phyloP scores from a whole-genome alignment of 257 asterid genomes.

The Primulina huaijiensis region DNA sequence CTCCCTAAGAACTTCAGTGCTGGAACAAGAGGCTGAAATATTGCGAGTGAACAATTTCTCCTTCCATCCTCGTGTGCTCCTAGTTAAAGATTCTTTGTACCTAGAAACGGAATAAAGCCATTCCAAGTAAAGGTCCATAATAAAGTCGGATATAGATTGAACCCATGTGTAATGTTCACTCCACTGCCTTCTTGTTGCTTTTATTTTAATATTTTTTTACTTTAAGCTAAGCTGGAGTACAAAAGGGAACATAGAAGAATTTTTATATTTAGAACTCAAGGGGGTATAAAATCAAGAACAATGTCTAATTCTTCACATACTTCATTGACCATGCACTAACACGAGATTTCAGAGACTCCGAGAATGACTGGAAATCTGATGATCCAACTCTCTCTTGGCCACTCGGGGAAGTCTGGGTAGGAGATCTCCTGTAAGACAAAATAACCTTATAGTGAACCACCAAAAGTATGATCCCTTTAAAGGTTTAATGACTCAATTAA shows the following conservation, averaged over 20 bases:
- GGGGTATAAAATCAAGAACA: slow-evolving; percentile 2
- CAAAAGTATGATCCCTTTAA: slow-evolving; percentile 5
- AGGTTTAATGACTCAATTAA: neutral
- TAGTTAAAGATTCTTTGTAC: slow-evolving; percentile 78
- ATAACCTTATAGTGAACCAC: slow-evolving; percentile 1
- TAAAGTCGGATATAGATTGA: neutral
- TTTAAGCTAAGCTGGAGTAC: slow-evolving; percentile 12
- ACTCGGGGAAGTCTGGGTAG: slow-evolving; percentile 52
- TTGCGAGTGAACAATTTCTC: slow-evolving; percentile 83
- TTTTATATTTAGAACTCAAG: neutral
- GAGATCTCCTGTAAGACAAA: slow-evolving; percentile 38
- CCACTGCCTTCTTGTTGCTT: neutral
- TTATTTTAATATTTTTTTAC: neutral
- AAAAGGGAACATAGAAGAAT: neutral
- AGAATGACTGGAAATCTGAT: slow-evolving; percentile 73
- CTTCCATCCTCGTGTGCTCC: slow-evolving; percentile 94
- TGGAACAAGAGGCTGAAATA: slow-evolving; percentile 39
- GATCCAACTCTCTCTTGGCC: slow-evolving; percentile 81
- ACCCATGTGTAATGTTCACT: neutral
- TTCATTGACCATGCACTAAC: slow-evolving; percentile 69
- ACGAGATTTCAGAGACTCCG: slow-evolving; percentile 75
- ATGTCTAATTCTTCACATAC: slow-evolving; percentile 28
- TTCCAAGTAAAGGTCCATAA: slow-evolving; percentile 2
- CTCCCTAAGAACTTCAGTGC: slow-evolving; percentile 43
- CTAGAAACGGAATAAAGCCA: slow-evolving; percentile 26